Conservation (phyloP, 2,329 filamentous ascomycete species). For the Geosmithia flava region DNA sequence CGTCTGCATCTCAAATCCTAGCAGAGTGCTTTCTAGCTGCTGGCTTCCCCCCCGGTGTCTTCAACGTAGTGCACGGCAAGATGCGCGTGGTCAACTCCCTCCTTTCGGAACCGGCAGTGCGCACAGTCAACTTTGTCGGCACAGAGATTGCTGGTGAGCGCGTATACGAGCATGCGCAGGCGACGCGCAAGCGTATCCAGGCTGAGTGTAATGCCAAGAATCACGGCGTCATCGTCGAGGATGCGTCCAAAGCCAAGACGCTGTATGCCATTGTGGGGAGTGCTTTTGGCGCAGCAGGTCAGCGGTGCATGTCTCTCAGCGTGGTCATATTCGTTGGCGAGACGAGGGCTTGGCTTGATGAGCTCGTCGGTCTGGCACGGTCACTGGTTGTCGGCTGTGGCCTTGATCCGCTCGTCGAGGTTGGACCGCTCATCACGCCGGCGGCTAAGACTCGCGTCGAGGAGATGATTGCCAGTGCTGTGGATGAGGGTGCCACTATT, state of each 20-base stretch:
- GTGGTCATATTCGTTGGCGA: background rate
- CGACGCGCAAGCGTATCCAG: conserved; percentile 71
- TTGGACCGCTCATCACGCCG: too few species aligned
- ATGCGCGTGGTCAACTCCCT: conserved; percentile 68
- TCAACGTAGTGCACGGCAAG: conserved; percentile 64
- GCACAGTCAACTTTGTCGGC: conserved; percentile 67
- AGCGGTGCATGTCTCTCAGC: too few species aligned
- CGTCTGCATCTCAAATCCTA: too few species aligned
- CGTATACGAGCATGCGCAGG: conserved; percentile 60
- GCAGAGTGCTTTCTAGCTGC: conserved; percentile 52
- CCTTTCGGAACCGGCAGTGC: conserved; percentile 63
- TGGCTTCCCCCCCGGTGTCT: conserved; percentile 60
- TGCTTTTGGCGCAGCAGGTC: too few species aligned
- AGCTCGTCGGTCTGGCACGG: too few species aligned
- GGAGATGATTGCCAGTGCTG: too few species aligned
- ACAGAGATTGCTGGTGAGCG: conserved; percentile 74
- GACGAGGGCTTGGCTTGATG: too few species aligned
- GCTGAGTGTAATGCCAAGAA: conserved; percentile 74
- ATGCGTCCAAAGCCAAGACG: conserved; percentile 72
- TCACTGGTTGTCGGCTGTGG: too few species aligned
- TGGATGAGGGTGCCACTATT: too few species aligned
- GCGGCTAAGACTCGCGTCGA: too few species aligned
- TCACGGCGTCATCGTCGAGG: conserved; percentile 63
- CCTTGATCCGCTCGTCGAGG: too few species aligned
- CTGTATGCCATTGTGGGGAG: conserved; percentile 40